Percentiles rank a stretch among this genome's conserved stretches.
Evolutionary conservation across 2,329 filamentous ascomycete genomes (phyloP).

Genomic region (Xylaria sp.): DNA sequence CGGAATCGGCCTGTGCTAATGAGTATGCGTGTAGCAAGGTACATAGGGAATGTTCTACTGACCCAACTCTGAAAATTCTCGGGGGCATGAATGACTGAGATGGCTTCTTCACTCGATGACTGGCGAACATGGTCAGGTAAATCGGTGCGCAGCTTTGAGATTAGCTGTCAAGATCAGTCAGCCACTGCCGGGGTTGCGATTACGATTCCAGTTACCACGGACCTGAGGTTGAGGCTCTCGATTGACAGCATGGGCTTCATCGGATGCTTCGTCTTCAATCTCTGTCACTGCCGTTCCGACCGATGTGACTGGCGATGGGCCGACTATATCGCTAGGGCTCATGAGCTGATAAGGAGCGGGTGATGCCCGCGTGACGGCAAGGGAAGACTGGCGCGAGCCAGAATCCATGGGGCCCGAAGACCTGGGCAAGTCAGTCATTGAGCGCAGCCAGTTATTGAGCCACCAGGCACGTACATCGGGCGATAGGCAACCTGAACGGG

Average conservation of each 20-base stretch:
- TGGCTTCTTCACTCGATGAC: constrained; percentile 65
- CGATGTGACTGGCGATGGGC: constrained; percentile 79
- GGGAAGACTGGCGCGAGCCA: constrained; percentile 46
- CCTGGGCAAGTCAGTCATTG: constrained; percentile 19
- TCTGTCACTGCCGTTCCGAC: constrained; percentile 79
- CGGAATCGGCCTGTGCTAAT: constrained; percentile 38
- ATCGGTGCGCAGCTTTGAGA: constrained; percentile 47
- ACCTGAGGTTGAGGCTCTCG: constrained; percentile 37
- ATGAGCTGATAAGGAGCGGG: constrained; percentile 51
- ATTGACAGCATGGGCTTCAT: constrained; percentile 48
- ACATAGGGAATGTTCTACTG: constrained; percentile 29
- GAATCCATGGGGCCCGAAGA: constrained; percentile 42
- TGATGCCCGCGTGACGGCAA: constrained; percentile 43
- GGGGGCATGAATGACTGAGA: constrained; percentile 88
- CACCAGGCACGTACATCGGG: constrained; percentile 42
- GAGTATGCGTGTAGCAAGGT: constrained; percentile 17
- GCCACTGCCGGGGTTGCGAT: not conserved
- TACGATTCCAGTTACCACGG: constrained; percentile 17
- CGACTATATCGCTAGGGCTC: constrained; percentile 65
- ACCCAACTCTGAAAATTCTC: constrained; percentile 79
- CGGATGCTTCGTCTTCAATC: constrained; percentile 70
- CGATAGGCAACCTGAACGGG: constrained; percentile 46
- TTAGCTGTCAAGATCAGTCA: constrained; percentile 36
- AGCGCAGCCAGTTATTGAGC: not conserved
- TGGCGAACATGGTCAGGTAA: constrained; percentile 53